Conservation (phyloP, 768 basidiomycete genomes). For the Suillus hirtellus region DNA sequence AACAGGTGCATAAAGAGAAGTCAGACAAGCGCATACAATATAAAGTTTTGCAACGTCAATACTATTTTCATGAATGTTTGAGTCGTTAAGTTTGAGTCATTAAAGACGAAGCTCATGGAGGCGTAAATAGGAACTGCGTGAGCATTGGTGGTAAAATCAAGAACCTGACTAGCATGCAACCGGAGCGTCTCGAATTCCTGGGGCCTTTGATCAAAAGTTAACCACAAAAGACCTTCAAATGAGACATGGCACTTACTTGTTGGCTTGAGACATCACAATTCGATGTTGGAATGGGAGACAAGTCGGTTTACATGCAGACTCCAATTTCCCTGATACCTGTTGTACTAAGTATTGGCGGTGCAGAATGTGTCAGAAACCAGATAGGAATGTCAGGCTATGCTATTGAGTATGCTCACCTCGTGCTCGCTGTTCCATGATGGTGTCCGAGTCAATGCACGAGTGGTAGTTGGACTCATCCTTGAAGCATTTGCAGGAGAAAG, state of each 20-base stretch:
- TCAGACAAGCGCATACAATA: too few species aligned
- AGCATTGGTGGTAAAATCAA: conserved; percentile 55
- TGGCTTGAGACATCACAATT: conserved; percentile 23
- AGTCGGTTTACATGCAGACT: background rate
- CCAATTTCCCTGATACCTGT: background rate
- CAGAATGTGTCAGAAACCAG: background rate
- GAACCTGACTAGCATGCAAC: conserved; percentile 59
- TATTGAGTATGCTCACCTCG: too few species aligned
- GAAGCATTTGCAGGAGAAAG: too few species aligned
- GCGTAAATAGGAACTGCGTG: conserved; percentile 67
- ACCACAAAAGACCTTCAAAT: background rate
- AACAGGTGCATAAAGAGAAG: too few species aligned
- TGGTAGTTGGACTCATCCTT: too few species aligned
- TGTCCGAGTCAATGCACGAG: too few species aligned
- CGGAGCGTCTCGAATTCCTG: conserved; percentile 66
- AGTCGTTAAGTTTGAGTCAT: conserved; percentile 39
- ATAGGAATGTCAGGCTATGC: background rate
- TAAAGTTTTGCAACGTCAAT: too few species aligned
- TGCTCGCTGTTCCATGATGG: too few species aligned
- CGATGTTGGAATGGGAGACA: background rate
- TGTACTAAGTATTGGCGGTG: background rate
- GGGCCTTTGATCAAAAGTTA: conserved; percentile 20
- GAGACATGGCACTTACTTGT: conserved; percentile 18
- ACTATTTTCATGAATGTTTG: too few species aligned
- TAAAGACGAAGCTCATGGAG: conserved; percentile 55